A percentile compares a stretch with the other conserved stretches of the same genome.
Conservation (phyloP, 2,329 filamentous ascomycete genomes). For the Neopestalotiopsis sp. region DNA sequence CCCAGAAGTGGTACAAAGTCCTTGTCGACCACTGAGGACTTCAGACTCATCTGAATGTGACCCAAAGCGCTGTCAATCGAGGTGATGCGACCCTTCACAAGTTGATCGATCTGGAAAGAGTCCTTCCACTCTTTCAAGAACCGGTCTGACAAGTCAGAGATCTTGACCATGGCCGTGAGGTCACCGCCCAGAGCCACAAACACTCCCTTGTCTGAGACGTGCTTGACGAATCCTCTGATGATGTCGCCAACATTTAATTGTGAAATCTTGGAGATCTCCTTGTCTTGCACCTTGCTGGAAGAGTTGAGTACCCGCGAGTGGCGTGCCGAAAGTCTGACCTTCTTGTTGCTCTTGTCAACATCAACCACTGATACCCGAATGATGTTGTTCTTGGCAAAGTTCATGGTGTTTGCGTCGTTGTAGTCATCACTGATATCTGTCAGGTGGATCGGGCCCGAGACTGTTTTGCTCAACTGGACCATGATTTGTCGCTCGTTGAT, state of each 20-base stretch:
- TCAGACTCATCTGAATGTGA: conserved; percentile 85
- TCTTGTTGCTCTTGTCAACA: conserved; percentile 84
- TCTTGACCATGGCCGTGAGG: conserved; percentile 81
- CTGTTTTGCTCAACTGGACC: conserved; percentile 80
- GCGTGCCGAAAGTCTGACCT: conserved; percentile 78
- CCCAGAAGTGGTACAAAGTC: conserved; percentile 76
- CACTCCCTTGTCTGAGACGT: conserved; percentile 85
- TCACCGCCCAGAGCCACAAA: conserved; percentile 85
- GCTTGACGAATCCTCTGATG: conserved; percentile 89
- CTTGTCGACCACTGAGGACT: conserved; percentile 80
- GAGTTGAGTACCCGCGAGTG: conserved; percentile 91
- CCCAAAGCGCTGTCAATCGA: conserved; percentile 70
- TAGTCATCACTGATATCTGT: conserved; percentile 89
- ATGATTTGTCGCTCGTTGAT: conserved; percentile 82
- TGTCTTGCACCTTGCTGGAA: conserved; percentile 78
- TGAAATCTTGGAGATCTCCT: conserved; percentile 73
- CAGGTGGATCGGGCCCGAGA: conserved; percentile 81
- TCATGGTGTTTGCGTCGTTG: conserved; percentile 74
- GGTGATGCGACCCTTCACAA: conserved; percentile 86
- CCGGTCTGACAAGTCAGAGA: conserved; percentile 86
- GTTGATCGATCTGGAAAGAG: conserved; percentile 83
- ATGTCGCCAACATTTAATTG: conserved; percentile 79
- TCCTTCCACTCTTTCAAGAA: conserved; percentile 97
- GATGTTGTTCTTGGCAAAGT: conserved; percentile 83
- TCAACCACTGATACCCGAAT: conserved; percentile 85